Percentiles rank a stretch among this genome's conserved stretches.
These are phyloP conservation scores for Ogataea ganodermae DNA, from an alignment of 805 yeast species.

Conservation along the genomic window DNA sequence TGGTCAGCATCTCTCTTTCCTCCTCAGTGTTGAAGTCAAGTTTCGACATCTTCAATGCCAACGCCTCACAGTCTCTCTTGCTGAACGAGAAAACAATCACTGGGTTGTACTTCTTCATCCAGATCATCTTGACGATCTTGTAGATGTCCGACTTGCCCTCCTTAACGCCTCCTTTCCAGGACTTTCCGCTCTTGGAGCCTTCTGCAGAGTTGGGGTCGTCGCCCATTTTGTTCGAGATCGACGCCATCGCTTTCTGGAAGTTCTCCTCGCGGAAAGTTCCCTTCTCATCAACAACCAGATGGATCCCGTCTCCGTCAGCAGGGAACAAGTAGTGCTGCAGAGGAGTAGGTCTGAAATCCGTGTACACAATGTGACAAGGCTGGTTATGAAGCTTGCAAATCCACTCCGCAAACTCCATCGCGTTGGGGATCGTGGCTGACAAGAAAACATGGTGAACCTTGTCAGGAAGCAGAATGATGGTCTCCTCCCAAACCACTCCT, in stretches of 20 bases:
- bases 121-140: conserved; percentile 96
- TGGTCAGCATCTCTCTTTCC: conserved; percentile 87
- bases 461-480: conserved; percentile 92
- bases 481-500: conserved; percentile 99
- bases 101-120: conserved; percentile 94
- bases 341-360: conserved; percentile 99
- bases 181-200: conserved; percentile 60
- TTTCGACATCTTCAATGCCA: conserved; percentile 94
- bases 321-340: conserved; percentile 96
- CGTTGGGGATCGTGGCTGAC: conserved; percentile 97
- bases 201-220: conserved; percentile 74
- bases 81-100: conserved; percentile 98
- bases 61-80: conserved; percentile 92
- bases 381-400: conserved; percentile 91
- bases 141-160: conserved; percentile 76
- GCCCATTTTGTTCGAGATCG: conserved; percentile 78
- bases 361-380: conserved; percentile 98
- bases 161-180: conserved; percentile 83
- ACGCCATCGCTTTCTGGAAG: conserved; percentile 97
- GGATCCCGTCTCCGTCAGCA: conserved; percentile 98
- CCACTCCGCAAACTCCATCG: conserved; percentile 99
- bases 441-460: conserved; percentile 91
- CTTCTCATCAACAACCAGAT: conserved; percentile 96
- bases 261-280: conserved; percentile 95
- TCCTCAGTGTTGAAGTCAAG: conserved; percentile 92